These are phyloP conservation scores for Arctostaphylos glauca DNA, from an alignment of 148 eudicot genomes.

Conservation along the genomic window DNA sequence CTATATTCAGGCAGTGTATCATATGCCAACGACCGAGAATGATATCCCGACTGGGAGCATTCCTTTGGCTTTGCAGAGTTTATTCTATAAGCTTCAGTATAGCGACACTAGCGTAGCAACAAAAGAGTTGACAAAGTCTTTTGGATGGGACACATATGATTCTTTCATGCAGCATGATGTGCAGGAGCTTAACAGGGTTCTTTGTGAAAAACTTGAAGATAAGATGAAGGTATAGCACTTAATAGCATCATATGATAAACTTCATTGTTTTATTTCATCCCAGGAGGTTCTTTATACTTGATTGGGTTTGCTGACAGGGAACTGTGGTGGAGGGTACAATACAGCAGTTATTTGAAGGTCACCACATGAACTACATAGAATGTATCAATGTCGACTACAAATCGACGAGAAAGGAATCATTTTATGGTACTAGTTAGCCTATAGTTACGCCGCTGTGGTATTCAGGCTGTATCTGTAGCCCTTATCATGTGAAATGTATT, in stretches of 20 bases:
- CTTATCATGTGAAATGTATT: neutral
- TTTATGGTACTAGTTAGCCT: constrained; percentile 57
- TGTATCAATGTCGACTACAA: constrained; percentile 93
- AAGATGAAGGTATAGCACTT: constrained; percentile 79
- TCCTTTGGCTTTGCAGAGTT: constrained; percentile 92
- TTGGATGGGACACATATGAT: constrained; percentile 99
- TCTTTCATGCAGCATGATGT: constrained; percentile 99
- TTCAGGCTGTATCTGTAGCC: neutral
- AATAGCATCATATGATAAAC: neutral
- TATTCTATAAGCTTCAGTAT: constrained; percentile 95
- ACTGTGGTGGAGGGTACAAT: constrained; percentile 99
- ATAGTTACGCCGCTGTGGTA: neutral
- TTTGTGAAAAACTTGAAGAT: constrained; percentile 94
- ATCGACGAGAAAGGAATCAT: constrained; percentile 94
- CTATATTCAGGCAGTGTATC: constrained; percentile 85
- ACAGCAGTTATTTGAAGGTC: constrained; percentile 93
- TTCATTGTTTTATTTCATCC: neutral
- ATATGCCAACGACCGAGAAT: constrained; percentile 99
- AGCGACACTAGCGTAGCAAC: constrained; percentile 88
- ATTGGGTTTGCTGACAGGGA: constrained; percentile 56
- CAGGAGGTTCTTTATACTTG: neutral
- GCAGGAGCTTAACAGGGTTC: constrained; percentile 90
- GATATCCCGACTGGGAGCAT: constrained; percentile 85
- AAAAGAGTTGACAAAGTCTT: constrained; percentile 95
- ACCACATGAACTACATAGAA: constrained; percentile 95